phyloP scores from a whole-genome alignment of 208 protist species.

The Plasmodiophora brassicae region DNA sequence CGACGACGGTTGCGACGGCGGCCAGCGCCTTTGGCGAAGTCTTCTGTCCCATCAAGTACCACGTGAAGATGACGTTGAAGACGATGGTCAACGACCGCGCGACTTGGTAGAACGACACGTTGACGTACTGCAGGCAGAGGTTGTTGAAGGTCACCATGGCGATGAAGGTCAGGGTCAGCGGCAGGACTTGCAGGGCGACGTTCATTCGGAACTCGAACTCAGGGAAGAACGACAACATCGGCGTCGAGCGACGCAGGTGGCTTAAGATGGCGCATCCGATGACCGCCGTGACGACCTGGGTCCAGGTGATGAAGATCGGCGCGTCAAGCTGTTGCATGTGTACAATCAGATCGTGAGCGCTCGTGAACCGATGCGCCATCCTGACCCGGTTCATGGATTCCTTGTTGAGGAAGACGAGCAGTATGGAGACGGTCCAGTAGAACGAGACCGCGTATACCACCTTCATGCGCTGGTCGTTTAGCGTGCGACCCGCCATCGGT shows the following conservation, averaged over 20 bases:
- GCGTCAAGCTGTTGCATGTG: neutral
- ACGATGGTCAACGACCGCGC: constrained; percentile 61
- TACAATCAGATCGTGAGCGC: neutral
- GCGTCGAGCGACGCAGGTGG: neutral
- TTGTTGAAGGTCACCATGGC: constrained; percentile 72
- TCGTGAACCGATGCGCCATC: constrained; percentile 21
- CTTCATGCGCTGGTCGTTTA: neutral
- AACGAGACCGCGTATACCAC: constrained; percentile 37
- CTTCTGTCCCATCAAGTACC: constrained; percentile 50
- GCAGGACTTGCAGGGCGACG: constrained; percentile 51
- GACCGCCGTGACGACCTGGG: constrained; percentile 28
- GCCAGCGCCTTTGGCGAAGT: constrained; percentile 48
- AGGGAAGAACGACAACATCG: neutral
- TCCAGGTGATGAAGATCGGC: constrained; percentile 47
- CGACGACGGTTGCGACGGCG: constrained; percentile 54
- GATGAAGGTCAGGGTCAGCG: constrained; percentile 61
- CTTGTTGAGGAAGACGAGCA: constrained; percentile 59
- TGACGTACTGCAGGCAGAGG: constrained; percentile 68
- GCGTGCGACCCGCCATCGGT: too few relatives aligned
- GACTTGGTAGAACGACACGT: constrained; percentile 69
- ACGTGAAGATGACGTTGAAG: constrained; percentile 65
- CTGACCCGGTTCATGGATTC: constrained; percentile 36
- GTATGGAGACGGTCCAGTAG: constrained; percentile 50
- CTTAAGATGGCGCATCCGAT: neutral
- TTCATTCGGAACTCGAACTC: neutral